Conservation (phyloP, 2,329 filamentous ascomycete species). For the Dothiorella sarmentorum region DNA sequence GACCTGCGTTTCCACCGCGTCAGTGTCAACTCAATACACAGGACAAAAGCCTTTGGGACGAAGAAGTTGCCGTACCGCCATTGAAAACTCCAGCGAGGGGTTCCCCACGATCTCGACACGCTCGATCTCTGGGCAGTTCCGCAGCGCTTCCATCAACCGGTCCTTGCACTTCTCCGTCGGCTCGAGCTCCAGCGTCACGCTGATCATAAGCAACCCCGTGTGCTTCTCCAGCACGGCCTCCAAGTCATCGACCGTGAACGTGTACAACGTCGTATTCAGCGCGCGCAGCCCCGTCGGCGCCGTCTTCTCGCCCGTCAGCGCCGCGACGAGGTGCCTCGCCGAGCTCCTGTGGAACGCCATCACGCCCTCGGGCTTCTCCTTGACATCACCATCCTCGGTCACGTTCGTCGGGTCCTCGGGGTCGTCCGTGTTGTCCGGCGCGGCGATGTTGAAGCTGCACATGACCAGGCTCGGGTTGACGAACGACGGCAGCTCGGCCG, state of each 20-base stretch:
- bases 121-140: constrained; percentile 32
- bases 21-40: too few relatives aligned
- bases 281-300: constrained; percentile 33
- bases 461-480: constrained; percentile 39
- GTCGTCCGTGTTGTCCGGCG: constrained; percentile 30
- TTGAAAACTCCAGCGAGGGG: constrained; percentile 36
- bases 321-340: constrained; percentile 28
- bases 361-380: constrained; percentile 32
- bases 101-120: constrained; percentile 41
- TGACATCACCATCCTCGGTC: constrained; percentile 19
- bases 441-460: constrained; percentile 36
- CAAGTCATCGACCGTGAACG: constrained; percentile 35
- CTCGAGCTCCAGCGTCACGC: constrained; percentile 37
- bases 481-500: constrained; percentile 34
- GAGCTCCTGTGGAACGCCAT: constrained; percentile 36
- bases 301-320: constrained; percentile 32
- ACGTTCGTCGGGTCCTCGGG: constrained; percentile 23
- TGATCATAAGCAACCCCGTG: constrained; percentile 38
- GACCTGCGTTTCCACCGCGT: constrained; percentile 20
- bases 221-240: constrained; percentile 34
- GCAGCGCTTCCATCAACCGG: constrained; percentile 32
- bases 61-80: constrained; percentile 29
- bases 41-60: too few relatives aligned
- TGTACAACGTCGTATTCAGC: constrained; percentile 44
- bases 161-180: constrained; percentile 34